Conservation (phyloP, 805 yeast genomes). For the Wickerhamiella vanderwaltii region DNA sequence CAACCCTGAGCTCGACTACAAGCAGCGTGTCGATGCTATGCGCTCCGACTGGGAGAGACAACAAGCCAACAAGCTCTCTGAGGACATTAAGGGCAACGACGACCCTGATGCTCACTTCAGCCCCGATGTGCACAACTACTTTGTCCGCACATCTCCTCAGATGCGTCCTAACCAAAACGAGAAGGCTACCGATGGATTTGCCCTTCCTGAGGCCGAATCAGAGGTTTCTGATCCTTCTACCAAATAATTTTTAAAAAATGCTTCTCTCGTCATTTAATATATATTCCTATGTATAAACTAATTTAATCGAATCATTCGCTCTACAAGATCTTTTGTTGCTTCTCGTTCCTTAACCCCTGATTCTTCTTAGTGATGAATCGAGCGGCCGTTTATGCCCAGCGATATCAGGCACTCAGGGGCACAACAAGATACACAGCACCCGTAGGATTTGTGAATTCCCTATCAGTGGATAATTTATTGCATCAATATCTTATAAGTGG, state of each 20-base stretch:
- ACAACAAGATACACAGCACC: not conserved
- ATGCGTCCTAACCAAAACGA: conserved; percentile 22
- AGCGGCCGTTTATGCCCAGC: not conserved
- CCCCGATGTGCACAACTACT: conserved; percentile 28
- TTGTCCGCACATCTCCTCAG: conserved; percentile 28
- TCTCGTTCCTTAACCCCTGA: not conserved
- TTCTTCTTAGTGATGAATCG: not conserved
- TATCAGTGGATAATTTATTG: conserved; percentile 41
- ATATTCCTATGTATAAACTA: conserved; percentile 4
- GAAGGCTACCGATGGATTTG: conserved; percentile 22
- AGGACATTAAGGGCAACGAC: conserved; percentile 17
- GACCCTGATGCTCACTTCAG: conserved; percentile 19
- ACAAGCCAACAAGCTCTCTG: conserved; percentile 20
- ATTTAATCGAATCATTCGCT: not conserved
- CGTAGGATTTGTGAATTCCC: conserved; percentile 35
- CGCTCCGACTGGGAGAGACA: conserved; percentile 29
- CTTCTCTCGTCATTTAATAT: not conserved
- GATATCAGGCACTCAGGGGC: not conserved
- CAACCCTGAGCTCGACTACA: conserved; percentile 30
- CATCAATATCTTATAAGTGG: conserved; percentile 50
- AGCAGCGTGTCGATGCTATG: conserved; percentile 30
- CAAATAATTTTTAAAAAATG: not conserved
- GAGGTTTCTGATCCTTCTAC: conserved; percentile 10
- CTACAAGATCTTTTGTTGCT: not conserved
- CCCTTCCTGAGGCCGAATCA: conserved; percentile 24